Conservation (phyloP, 768 basidiomycete species). For the Suillus fuscotomentosus region DNA sequence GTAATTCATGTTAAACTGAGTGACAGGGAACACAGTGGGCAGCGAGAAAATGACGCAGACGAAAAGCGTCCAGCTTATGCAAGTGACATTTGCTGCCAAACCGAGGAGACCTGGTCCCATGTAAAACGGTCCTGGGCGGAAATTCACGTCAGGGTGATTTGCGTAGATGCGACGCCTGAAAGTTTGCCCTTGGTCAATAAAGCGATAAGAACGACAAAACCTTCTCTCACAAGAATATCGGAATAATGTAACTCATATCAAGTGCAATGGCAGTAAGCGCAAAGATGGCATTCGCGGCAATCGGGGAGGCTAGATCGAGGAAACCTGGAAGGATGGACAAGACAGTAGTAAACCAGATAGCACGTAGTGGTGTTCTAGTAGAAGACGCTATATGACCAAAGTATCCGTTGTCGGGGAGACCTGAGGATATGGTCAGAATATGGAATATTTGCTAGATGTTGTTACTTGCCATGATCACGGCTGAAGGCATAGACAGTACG, state of each 20-base stretch:
- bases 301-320: slow-evolving; percentile 72
- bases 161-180: slow-evolving; percentile 56
- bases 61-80: slow-evolving; percentile 69
- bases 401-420: slow-evolving; percentile 74
- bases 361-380: slow-evolving; percentile 75
- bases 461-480: slow-evolving; percentile 62
- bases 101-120: slow-evolving; percentile 72
- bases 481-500: slow-evolving; percentile 85
- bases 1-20: slow-evolving; percentile 76
- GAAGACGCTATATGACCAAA: slow-evolving; percentile 63
- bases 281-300: slow-evolving; percentile 81
- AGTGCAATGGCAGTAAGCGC: slow-evolving; percentile 77
- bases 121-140: slow-evolving; percentile 86
- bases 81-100: slow-evolving; percentile 57
- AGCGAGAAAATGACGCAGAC: slow-evolving; percentile 71
- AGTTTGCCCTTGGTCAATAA: background rate
- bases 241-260: slow-evolving; percentile 80
- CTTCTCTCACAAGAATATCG: slow-evolving; percentile 56
- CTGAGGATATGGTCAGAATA: slow-evolving; percentile 28
- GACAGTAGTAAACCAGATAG: slow-evolving; percentile 72
- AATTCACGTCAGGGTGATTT: slow-evolving; percentile 78
- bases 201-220: background rate
- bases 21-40: slow-evolving; percentile 69
- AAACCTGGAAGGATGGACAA: slow-evolving; percentile 69
- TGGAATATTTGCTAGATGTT: background rate